phyloP scores from a whole-genome alignment of 176 grass and related monocot genomes.

The Carex pumila region DNA sequence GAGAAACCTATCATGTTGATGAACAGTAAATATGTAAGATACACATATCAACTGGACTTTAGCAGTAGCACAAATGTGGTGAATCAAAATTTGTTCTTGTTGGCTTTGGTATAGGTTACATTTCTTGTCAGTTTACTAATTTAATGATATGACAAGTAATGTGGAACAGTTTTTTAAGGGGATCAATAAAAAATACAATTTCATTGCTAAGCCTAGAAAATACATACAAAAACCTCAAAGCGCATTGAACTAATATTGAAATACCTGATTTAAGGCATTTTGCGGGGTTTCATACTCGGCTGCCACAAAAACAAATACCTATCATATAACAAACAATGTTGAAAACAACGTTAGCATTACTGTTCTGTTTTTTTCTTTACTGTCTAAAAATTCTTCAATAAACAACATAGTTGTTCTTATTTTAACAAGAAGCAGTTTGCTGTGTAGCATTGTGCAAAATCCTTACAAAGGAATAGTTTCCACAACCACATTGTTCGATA shows the following conservation, averaged over 20 bases:
- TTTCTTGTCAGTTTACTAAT: background rate
- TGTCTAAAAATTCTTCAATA: background rate
- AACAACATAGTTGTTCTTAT: background rate
- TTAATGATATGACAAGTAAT: background rate
- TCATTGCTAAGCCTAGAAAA: background rate
- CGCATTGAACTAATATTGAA: background rate
- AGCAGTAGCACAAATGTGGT: background rate
- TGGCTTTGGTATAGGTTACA: background rate
- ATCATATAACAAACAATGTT: slow-evolving; percentile 1
- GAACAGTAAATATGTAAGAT: background rate
- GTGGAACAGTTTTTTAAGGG: background rate
- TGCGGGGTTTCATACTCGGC: slow-evolving; percentile 89
- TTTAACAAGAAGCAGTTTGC: background rate
- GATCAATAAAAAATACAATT: background rate
- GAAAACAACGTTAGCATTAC: background rate
- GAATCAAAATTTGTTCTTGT: background rate
- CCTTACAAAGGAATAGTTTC: background rate
- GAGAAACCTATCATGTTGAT: slow-evolving; percentile 57
- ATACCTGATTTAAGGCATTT: slow-evolving; percentile 93
- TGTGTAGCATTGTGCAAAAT: background rate
- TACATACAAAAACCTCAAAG: background rate
- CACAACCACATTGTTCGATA: background rate
- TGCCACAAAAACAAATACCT: slow-evolving; percentile 99
- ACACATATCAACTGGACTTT: background rate
- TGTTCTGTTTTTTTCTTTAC: background rate